Conservation (phyloP, 805 yeast species). For the Wickerhamomyces strasburgensis region DNA sequence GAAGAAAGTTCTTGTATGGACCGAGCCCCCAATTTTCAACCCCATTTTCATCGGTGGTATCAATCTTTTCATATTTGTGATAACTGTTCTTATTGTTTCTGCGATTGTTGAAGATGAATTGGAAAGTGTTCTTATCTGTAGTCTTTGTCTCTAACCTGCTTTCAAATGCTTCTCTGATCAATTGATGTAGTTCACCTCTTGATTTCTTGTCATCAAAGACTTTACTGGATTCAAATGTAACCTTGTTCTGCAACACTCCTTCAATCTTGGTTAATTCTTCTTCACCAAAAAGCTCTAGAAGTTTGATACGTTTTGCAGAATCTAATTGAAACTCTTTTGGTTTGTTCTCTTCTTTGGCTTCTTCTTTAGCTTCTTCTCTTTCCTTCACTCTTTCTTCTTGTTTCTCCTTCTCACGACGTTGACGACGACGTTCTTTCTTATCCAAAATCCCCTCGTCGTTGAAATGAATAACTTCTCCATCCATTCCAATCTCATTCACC, state of each 20-base stretch:
- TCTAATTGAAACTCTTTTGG: conserved; percentile 35
- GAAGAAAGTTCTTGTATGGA: conserved; percentile 59
- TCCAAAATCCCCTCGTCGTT: conserved; percentile 64
- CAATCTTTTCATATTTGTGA: conserved; percentile 24
- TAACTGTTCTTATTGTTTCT: conserved; percentile 29
- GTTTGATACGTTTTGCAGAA: conserved; percentile 40
- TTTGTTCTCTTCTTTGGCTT: conserved; percentile 21
- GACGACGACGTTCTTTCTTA: conserved; percentile 40
- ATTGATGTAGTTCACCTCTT: conserved; percentile 77
- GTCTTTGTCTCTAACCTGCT: conserved; percentile 78
- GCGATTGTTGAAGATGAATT: conserved; percentile 45
- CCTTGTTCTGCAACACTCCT: conserved; percentile 45
- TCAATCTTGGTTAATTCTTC: conserved; percentile 55
- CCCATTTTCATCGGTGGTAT: conserved; percentile 39
- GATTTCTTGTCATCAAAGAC: conserved; percentile 59
- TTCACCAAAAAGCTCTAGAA: conserved; percentile 54
- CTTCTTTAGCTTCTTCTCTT: conserved; percentile 16
- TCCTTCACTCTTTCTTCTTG: conserved; percentile 17
- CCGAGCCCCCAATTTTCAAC: conserved; percentile 72
- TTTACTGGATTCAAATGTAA: conserved; percentile 51
- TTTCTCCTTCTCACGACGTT: conserved; percentile 29
- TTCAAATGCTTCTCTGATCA: conserved; percentile 68
- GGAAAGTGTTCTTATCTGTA: conserved; percentile 58
- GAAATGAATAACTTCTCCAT: conserved; percentile 71
- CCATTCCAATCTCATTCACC: conserved; percentile 77